Base-by-base conservation (phyloP, 2,329 filamentous ascomycete genomes). In the Lachnum nothofagi region DNA sequence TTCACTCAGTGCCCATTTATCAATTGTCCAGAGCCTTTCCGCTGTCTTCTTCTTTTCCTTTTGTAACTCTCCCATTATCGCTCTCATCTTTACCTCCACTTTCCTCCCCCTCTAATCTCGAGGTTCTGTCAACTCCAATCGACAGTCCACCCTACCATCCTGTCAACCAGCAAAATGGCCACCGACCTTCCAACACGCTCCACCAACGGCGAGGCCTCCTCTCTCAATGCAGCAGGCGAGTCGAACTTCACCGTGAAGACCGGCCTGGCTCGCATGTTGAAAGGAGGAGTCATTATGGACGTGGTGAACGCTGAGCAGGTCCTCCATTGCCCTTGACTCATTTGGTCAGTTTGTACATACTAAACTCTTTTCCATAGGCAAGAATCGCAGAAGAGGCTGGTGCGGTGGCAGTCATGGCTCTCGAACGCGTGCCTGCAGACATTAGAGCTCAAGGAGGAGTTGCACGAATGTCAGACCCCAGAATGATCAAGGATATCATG, bases 201-300 rank as follows among this genome's bases (percentile, higher is more conserved):
- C 34, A 62, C 56, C 42, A 58, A 61, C 53, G 58, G 59, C 24
- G 46, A 56, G 16, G 44, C 42, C 31, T 50, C 24, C 20, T 51
- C 49, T 25, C 46, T 51, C 9, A 62, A 56, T 46, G 49, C 50
- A 29, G 53, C 48, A 25, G 53, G 49, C 25, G 57, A 60, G 27
- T 53, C 51, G 16, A 61, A 81, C 70, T 95, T 96, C 71, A 84
- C 84, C 60, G 85, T 96, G 78, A 98, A 98, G 80, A 86, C 89
- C 46, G 93, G 91, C 51, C 77, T 98, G 57, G 93, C 93, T 20
- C 87, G 95, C 71, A 98, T 98, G 93, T 77, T 97, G 72, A 96
- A 97, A 78, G 93, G 93, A 67, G 93, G 93, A 64, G 93, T 98
- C 58, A 98, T 98, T 72, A 98, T 98, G 93, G 93, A 98, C 71